phyloP scores from a whole-genome alignment of 306 rosid species.

The Casuarina equisetifolia region DNA sequence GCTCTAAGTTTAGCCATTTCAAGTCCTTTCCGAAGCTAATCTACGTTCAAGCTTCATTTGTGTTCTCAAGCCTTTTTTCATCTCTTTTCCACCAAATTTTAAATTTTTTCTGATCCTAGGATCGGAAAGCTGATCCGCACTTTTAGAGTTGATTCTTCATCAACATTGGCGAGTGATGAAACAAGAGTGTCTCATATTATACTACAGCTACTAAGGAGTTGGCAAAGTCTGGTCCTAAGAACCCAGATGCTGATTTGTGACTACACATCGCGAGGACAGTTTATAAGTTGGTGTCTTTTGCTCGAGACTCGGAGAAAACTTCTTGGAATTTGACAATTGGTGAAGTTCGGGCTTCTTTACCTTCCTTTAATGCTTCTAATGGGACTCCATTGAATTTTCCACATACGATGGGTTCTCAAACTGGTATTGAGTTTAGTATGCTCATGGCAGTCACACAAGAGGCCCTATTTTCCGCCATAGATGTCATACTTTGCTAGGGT shows the following conservation, averaged over 20 bases:
- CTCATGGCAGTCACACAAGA: constrained; percentile 64
- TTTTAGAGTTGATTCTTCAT: constrained; percentile 32
- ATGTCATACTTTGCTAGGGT: constrained; percentile 37
- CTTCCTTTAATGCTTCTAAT: constrained; percentile 42
- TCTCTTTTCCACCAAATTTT: too few species aligned
- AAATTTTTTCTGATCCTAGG: constrained; percentile 14
- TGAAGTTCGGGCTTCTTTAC: constrained; percentile 61
- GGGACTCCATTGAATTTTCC: constrained; percentile 31
- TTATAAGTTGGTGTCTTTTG: constrained; percentile 53
- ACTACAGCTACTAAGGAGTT: constrained; percentile 30
- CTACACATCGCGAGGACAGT: constrained; percentile 66
- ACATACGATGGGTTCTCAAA: constrained; percentile 34
- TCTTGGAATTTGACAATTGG: constrained; percentile 69
- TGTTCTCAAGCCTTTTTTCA: too few species aligned
- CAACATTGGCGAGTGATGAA: constrained; percentile 34
- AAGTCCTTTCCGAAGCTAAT: too few species aligned
- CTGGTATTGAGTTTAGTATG: constrained; percentile 47
- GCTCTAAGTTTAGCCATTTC: too few species aligned
- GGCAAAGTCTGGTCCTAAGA: constrained; percentile 30
- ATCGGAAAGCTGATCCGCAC: constrained; percentile 52
- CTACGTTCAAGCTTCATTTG: too few species aligned
- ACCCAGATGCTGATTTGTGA: constrained; percentile 32
- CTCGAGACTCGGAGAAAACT: constrained; percentile 44
- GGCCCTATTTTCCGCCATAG: constrained; percentile 42
- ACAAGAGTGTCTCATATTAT: constrained; percentile 20